Conservation (phyloP, 192 early-diverging fungal species). For the Obelidium mucronatum region DNA sequence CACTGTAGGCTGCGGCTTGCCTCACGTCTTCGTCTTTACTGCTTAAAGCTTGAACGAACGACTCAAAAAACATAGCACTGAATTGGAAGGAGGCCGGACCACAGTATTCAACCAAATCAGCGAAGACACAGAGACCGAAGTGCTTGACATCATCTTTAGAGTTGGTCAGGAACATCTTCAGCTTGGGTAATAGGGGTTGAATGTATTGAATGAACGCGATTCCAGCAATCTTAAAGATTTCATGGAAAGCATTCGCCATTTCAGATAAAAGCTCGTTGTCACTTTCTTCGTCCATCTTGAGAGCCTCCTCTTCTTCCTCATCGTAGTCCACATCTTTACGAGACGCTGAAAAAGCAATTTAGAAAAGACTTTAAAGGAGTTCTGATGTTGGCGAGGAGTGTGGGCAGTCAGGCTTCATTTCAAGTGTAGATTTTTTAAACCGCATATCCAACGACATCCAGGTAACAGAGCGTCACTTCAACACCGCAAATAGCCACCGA, state of each 20-base stretch:
- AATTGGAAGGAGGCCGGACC: conserved; percentile 74
- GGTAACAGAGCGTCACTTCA: conserved; percentile 5
- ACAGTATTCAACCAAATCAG: conserved; percentile 92
- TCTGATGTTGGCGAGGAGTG: background rate
- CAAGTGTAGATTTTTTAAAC: conserved; percentile 48
- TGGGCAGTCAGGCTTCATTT: conserved; percentile 32
- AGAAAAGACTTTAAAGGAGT: background rate
- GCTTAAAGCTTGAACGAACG: conserved; percentile 64
- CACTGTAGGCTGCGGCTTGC: conserved; percentile 93
- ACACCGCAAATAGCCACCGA: conserved; percentile 26
- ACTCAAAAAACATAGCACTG: conserved; percentile 71
- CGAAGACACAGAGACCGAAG: conserved; percentile 93
- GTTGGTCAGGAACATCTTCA: conserved; percentile 54
- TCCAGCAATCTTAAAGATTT: conserved; percentile 79
- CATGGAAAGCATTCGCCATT: conserved; percentile 81
- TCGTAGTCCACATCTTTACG: conserved; percentile 84
- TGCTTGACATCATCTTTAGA: conserved; percentile 54
- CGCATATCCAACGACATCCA: conserved; percentile 4
- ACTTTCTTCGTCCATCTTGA: conserved; percentile 80
- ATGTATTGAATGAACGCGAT: conserved; percentile 80
- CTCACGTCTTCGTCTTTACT: conserved; percentile 77
- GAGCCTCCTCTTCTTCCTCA: conserved; percentile 90
- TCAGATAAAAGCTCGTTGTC: conserved; percentile 86
- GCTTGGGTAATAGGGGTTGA: conserved; percentile 78
- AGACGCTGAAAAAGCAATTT: conserved; percentile 50